These are phyloP conservation scores for Barnettozyma hawaiiensis DNA, from an alignment of 1,139 yeast genomes.

Conservation along the genomic window DNA sequence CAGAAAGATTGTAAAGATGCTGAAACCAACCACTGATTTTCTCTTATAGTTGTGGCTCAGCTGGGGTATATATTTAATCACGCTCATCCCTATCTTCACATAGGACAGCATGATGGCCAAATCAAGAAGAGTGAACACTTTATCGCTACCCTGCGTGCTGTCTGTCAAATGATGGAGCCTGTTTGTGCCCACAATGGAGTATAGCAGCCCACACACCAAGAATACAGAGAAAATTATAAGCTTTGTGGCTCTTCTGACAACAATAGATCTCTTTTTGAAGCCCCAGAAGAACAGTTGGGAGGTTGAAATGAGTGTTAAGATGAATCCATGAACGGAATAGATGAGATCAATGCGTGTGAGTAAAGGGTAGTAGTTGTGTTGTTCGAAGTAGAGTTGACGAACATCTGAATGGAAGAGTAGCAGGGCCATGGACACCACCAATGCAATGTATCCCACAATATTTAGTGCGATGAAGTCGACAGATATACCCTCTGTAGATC, in stretches of 20 bases:
- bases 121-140: conserved; percentile 25
- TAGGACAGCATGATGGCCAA: conserved; percentile 41
- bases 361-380: conserved; percentile 33
- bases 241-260: conserved; percentile 15
- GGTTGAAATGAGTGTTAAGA: conserved; percentile 32
- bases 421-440: conserved; percentile 34
- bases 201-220: conserved; percentile 3
- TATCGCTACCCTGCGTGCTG: neutral
- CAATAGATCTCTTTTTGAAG: conserved; percentile 19
- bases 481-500: conserved; percentile 41
- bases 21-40: conserved; percentile 52
- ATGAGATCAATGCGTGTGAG: conserved; percentile 37
- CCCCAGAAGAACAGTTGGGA: conserved; percentile 32
- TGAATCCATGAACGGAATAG: conserved; percentile 40
- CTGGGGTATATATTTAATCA: conserved; percentile 59
- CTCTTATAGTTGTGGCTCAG: conserved; percentile 47
- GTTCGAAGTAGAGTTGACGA: conserved; percentile 26
- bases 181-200: conserved; percentile 13
- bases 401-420: conserved; percentile 31
- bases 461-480: conserved; percentile 39
- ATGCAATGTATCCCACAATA: conserved; percentile 38
- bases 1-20: conserved; percentile 43
- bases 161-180: conserved; percentile 8
- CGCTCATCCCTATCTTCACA: conserved; percentile 49
- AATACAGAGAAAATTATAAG: conserved; percentile 14